phyloP scores from a whole-genome alignment of 768 basidiomycete species.

The Imleria badia region DNA sequence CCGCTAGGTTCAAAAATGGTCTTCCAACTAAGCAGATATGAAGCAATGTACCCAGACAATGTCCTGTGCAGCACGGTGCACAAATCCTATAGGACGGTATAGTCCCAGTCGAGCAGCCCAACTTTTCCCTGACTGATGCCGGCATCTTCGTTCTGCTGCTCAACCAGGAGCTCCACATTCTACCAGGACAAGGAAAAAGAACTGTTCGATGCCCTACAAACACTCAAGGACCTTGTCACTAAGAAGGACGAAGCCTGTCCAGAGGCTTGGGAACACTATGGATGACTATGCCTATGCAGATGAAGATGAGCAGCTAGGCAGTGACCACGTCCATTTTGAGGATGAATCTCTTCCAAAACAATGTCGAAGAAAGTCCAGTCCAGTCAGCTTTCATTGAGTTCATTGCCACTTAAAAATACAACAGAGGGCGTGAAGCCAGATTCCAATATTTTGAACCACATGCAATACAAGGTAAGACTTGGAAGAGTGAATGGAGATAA shows the following conservation, averaged over 20 bases:
- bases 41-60: constrained; percentile 52
- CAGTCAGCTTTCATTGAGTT: constrained; percentile 24
- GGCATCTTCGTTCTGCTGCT: constrained; percentile 68
- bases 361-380: constrained; percentile 37
- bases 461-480: too few relatives aligned
- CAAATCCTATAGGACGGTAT: constrained; percentile 37
- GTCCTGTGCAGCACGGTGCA: constrained; percentile 61
- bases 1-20: constrained; percentile 36
- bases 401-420: too few relatives aligned
- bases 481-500: too few relatives aligned
- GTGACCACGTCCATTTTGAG: constrained; percentile 29
- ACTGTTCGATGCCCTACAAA: constrained; percentile 56
- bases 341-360: constrained; percentile 27
- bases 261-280: constrained; percentile 42
- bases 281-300: constrained; percentile 53
- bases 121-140: constrained; percentile 47
- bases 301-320: constrained; percentile 28
- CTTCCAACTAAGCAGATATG: too few relatives aligned
- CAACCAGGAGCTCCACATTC: constrained; percentile 84
- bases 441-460: too few relatives aligned
- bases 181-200: constrained; percentile 79
- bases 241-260: constrained; percentile 62
- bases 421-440: too few relatives aligned
- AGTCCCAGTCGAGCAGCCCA: constrained; percentile 38
- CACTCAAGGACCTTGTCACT: constrained; percentile 55